A percentile compares a stretch with the other conserved stretches of the same genome.
These are phyloP conservation scores for Aspergillus sp. DNA, from an alignment of 2,329 filamentous ascomycete genomes.

Conservation along the genomic window DNA sequence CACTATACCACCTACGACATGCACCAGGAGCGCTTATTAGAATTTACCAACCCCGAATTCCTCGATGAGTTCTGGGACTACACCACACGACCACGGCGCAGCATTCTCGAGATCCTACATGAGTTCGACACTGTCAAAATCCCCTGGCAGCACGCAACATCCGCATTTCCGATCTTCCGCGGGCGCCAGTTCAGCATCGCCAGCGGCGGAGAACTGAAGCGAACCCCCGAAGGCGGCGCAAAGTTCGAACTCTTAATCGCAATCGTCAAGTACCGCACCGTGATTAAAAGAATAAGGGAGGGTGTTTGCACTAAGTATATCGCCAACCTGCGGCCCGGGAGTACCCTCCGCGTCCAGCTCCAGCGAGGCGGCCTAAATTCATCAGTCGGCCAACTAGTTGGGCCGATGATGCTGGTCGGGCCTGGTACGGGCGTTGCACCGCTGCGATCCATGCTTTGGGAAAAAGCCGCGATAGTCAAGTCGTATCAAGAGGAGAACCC, in stretches of 20 bases:
- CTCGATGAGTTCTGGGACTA: conserved; percentile 96
- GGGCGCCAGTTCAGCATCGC: conserved; percentile 93
- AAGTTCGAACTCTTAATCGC: conserved; percentile 75
- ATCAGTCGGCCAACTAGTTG: conserved; percentile 47
- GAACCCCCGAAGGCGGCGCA: conserved; percentile 38
- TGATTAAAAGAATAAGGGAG: conserved; percentile 78
- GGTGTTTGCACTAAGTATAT: conserved; percentile 92
- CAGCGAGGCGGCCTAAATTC: conserved; percentile 54
- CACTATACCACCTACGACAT: conserved; percentile 70
- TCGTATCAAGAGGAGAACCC: conserved; percentile 30
- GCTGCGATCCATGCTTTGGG: conserved; percentile 75
- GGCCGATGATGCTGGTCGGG: conserved; percentile 73
- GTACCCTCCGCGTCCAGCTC: conserved; percentile 60
- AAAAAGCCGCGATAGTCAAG: conserved; percentile 55
- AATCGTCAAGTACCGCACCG: conserved; percentile 86
- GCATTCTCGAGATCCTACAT: conserved; percentile 86
- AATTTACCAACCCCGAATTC: conserved; percentile 76
- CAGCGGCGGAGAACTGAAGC: conserved; percentile 61
- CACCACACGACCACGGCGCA: conserved; percentile 82
- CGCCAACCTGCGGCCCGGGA: conserved; percentile 59
- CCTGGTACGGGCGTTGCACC: conserved; percentile 88
- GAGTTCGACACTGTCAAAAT: conserved; percentile 85
- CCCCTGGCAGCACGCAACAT: conserved; percentile 69
- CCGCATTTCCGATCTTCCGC: conserved; percentile 77
- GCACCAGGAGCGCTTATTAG: conserved; percentile 77